These are phyloP conservation scores for Infundibulicybe gibba DNA, from an alignment of 768 basidiomycete genomes.

Conservation along the genomic window DNA sequence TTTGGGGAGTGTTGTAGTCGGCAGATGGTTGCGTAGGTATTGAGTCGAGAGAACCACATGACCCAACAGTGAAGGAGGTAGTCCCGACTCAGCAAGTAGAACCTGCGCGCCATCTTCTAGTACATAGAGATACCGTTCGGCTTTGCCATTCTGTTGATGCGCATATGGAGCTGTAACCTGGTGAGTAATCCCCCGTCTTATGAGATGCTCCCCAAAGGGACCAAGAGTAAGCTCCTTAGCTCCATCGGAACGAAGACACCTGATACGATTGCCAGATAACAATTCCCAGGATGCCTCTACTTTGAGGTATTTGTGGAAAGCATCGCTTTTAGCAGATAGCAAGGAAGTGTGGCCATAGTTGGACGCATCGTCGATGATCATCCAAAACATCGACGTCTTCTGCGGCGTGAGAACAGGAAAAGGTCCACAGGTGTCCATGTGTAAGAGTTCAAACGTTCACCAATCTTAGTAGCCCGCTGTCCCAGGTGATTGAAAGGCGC, in stretches of 20 bases:
- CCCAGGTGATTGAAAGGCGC: slow-evolving; percentile 7
- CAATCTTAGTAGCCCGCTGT: slow-evolving; percentile 2
- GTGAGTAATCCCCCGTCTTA: slow-evolving; percentile 12
- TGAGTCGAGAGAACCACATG: slow-evolving; percentile 13
- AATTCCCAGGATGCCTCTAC: slow-evolving; percentile 2
- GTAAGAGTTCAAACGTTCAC: slow-evolving; percentile 20
- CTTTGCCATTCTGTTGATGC: slow-evolving; percentile 27
- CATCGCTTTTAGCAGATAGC: slow-evolving; percentile 3
- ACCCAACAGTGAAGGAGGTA: slow-evolving; percentile 18
- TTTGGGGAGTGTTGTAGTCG: slow-evolving; percentile 17
- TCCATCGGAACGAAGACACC: slow-evolving; percentile 11
- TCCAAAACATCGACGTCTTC: slow-evolving; percentile 6
- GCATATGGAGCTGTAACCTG: slow-evolving; percentile 22
- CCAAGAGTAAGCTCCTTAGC: slow-evolving; percentile 11
- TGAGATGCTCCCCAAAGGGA: slow-evolving; percentile 2
- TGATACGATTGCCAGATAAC: slow-evolving; percentile 4
- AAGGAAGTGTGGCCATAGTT: slow-evolving; percentile 11
- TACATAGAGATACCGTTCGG: slow-evolving; percentile 21
- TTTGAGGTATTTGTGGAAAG: neutral
- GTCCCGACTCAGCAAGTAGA: slow-evolving; percentile 16
- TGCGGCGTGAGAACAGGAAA: slow-evolving; percentile 12
- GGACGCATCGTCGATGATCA: slow-evolving; percentile 12
- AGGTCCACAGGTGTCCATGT: slow-evolving; percentile 22
- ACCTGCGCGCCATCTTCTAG: slow-evolving; percentile 17
- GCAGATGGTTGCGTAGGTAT: slow-evolving; percentile 18